Evolutionary conservation across 176 grass and related monocot genomes (phyloP).

Genomic region (Phragmites australis): DNA sequence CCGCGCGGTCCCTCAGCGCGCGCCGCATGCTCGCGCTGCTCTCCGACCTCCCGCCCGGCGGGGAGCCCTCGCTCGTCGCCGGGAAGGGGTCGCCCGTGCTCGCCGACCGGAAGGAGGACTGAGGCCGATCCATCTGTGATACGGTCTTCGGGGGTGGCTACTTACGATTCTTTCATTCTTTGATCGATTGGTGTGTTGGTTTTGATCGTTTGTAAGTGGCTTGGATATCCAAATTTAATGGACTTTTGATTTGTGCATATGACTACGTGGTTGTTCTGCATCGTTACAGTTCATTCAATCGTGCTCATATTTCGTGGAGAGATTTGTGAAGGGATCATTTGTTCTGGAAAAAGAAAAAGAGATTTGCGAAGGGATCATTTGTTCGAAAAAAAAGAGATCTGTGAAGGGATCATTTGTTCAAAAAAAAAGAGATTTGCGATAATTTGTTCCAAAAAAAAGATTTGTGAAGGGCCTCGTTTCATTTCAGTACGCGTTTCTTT

Average conservation of each 20-base stretch:
- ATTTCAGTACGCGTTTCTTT: neutral
- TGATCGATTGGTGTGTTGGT: neutral
- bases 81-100: neutral
- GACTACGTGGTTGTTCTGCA: neutral
- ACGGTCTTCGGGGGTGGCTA: neutral
- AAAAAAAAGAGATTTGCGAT: no score
- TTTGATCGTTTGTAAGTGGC: neutral
- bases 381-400: no score
- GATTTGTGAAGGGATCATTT: neutral
- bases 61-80: conserved; percentile 51
- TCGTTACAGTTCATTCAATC: neutral
- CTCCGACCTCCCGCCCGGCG: conserved; percentile 46
- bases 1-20: conserved; percentile 32
- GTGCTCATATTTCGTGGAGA: neutral
- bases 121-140: neutral
- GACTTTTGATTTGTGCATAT: neutral
- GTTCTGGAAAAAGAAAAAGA: no score
- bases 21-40: conserved; percentile 56
- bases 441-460: no score
- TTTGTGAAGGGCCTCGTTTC: neutral
- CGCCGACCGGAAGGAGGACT: conserved; percentile 20
- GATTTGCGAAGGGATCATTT: no score
- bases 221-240: neutral
- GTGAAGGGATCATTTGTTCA: no score
- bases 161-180: conserved; percentile 20